phyloP scores from a whole-genome alignment of 2,329 filamentous ascomycete species.

The Botrytis hyacinthi region DNA sequence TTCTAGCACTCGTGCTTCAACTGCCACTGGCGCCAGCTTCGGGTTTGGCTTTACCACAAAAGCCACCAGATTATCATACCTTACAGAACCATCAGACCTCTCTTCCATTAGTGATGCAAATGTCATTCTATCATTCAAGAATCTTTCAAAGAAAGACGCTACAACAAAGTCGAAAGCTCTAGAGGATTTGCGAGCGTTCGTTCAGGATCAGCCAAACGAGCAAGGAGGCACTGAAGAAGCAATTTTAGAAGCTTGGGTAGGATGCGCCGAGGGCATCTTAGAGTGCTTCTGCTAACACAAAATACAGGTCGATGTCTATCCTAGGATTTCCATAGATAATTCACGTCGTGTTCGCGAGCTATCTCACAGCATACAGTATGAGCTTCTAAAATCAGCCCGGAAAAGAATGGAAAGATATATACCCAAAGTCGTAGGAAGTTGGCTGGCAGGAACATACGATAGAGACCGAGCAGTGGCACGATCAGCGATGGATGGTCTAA shows the following conservation, averaged over 20 bases:
- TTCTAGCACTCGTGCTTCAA: conserved; percentile 38
- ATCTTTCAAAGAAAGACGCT: conserved; percentile 86
- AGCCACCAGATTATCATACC: conserved; percentile 69
- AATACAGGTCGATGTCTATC: conserved; percentile 75
- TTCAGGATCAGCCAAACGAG: conserved; percentile 54
- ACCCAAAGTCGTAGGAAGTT: conserved; percentile 76
- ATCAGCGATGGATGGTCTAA: conserved; percentile 74
- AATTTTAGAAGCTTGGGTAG: conserved; percentile 85
- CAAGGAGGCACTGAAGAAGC: conserved; percentile 70
- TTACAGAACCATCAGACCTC: conserved; percentile 81
- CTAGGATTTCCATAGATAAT: conserved; percentile 86
- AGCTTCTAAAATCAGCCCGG: conserved; percentile 60
- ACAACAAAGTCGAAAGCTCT: conserved; percentile 89
- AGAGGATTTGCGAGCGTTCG: conserved; percentile 73
- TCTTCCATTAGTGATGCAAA: conserved; percentile 74
- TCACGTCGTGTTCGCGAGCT: conserved; percentile 84
- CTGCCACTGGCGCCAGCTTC: conserved; percentile 35
- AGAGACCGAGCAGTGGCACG: conserved; percentile 73
- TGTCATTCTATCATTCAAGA: conserved; percentile 87
- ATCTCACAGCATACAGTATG: conserved; percentile 70
- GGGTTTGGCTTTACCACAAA: conserved; percentile 39
- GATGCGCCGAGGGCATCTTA: conserved; percentile 37
- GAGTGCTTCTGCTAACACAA: background rate
- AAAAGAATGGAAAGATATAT: conserved; percentile 83
- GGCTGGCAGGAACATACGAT: conserved; percentile 88